phyloP scores from a whole-genome alignment of 1,284 basidiomycete genomes.

The Thelephora terrestris region DNA sequence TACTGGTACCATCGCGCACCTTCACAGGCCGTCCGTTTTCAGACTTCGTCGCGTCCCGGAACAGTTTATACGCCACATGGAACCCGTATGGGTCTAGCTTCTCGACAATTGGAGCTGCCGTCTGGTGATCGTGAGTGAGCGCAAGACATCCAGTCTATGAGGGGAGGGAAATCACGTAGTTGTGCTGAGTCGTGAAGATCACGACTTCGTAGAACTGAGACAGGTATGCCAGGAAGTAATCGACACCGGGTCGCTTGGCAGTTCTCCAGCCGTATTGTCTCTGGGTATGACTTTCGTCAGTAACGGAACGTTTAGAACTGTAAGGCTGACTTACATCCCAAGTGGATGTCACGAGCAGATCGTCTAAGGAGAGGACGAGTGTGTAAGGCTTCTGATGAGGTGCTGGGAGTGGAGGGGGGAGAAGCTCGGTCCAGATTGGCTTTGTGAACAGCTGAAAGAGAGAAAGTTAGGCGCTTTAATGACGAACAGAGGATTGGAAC shows the following conservation, averaged over 20 bases:
- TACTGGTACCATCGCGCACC: slow-evolving; percentile 27
- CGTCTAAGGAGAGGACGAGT: slow-evolving; percentile 85
- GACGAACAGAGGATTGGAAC: background rate
- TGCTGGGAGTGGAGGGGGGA: slow-evolving; percentile 81
- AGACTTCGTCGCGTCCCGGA: slow-evolving; percentile 81
- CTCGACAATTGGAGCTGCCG: slow-evolving; percentile 82
- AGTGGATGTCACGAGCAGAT: slow-evolving; percentile 82
- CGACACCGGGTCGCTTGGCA: slow-evolving; percentile 91
- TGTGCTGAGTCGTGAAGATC: slow-evolving; percentile 86
- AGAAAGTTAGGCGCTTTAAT: slow-evolving; percentile 3
- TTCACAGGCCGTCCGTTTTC: slow-evolving; percentile 77
- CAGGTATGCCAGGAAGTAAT: slow-evolving; percentile 95
- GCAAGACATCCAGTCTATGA: slow-evolving; percentile 1
- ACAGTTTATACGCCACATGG: slow-evolving; percentile 84
- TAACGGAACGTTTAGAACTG: background rate
- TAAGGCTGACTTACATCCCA: slow-evolving; percentile 71
- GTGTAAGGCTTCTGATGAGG: slow-evolving; percentile 90
- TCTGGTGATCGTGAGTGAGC: slow-evolving; percentile 35
- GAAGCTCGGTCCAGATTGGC: slow-evolving; percentile 85
- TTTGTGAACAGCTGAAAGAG: slow-evolving; percentile 73
- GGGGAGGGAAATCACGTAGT: slow-evolving; percentile 55
- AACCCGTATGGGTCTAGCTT: slow-evolving; percentile 93
- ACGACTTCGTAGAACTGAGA: slow-evolving; percentile 98
- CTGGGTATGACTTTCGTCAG: slow-evolving; percentile 27
- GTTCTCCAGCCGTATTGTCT: slow-evolving; percentile 84